phyloP scores from a whole-genome alignment of 495 filamentous ascomycete species.

The Penicillium taxi region DNA sequence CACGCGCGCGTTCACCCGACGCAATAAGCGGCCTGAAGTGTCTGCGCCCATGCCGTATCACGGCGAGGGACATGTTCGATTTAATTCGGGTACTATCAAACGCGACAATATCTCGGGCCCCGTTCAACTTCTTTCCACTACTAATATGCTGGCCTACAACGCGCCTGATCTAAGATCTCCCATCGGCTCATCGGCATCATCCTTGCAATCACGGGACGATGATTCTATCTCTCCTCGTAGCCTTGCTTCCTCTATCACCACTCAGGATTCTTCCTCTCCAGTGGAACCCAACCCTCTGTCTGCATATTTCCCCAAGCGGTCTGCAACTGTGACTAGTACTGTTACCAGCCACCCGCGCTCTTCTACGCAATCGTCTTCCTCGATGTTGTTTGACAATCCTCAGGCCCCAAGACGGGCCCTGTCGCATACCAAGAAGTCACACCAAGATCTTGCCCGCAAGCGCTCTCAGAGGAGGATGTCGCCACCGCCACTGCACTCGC shows the following conservation, averaged over 20 bases:
- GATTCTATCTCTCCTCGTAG: slow-evolving; percentile 48
- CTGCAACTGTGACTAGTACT: slow-evolving; percentile 37
- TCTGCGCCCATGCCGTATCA: slow-evolving; percentile 43
- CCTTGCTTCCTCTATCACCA: slow-evolving; percentile 53
- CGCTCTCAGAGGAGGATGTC: slow-evolving; percentile 51
- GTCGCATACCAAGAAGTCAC: slow-evolving; percentile 77
- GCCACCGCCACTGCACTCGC: slow-evolving; percentile 30
- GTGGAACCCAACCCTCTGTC: slow-evolving; percentile 68
- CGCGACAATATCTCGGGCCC: slow-evolving; percentile 75
- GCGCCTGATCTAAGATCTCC: slow-evolving; percentile 64
- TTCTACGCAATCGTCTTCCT: slow-evolving; percentile 37
- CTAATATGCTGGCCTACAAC: slow-evolving; percentile 91
- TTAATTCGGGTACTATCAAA: slow-evolving; percentile 41
- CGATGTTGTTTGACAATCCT: slow-evolving; percentile 50
- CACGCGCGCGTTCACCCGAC: slow-evolving; percentile 61
- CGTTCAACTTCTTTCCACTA: slow-evolving; percentile 81
- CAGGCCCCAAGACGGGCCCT: slow-evolving; percentile 64
- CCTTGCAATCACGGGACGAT: slow-evolving; percentile 49
- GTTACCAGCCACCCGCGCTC: slow-evolving; percentile 35
- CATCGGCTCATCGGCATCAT: slow-evolving; percentile 48
- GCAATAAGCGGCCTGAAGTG: slow-evolving; percentile 43
- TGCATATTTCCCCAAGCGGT: slow-evolving; percentile 60
- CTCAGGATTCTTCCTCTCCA: slow-evolving; percentile 64
- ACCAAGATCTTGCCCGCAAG: slow-evolving; percentile 58
- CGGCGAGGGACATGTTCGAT: slow-evolving; percentile 37